Evolutionary conservation across 2,329 filamentous ascomycete genomes (phyloP).

Genomic region (Monosporascus cannonballus): DNA sequence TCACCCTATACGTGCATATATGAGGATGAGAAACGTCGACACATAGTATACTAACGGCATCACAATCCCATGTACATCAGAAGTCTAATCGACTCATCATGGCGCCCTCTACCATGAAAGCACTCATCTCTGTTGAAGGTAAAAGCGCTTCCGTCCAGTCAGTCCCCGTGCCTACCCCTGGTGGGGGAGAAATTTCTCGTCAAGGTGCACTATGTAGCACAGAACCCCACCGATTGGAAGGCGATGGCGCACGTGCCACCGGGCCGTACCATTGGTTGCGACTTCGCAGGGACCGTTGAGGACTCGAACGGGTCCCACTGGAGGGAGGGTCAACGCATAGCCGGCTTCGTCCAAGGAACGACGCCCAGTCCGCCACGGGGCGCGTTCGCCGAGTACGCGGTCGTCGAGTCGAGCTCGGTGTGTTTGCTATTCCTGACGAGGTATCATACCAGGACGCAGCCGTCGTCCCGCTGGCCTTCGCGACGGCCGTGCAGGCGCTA

Average conservation of each 20-base stretch:
- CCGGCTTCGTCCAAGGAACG: conserved; percentile 26
- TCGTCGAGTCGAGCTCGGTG: conserved; percentile 21
- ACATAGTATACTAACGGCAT: too few species aligned
- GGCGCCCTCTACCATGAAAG: conserved; percentile 23
- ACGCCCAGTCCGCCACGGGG: conserved; percentile 19
- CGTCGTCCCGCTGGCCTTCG: conserved; percentile 31
- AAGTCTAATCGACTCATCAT: background rate
- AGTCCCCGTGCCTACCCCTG: conserved; percentile 21
- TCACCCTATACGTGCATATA: too few species aligned
- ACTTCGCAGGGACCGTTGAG: conserved; percentile 28
- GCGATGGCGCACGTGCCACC: conserved; percentile 8
- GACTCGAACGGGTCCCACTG: conserved; percentile 24
- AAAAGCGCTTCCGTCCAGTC: conserved; percentile 25
- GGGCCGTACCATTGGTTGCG: conserved; percentile 26
- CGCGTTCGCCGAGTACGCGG: conserved; percentile 24
- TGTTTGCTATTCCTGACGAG: conserved; percentile 22
- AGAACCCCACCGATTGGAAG: conserved; percentile 32
- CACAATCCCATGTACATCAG: too few species aligned
- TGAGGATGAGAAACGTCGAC: too few species aligned
- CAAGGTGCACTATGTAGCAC: conserved; percentile 24
- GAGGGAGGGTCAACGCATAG: conserved; percentile 25
- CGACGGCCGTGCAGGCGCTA: conserved; percentile 34
- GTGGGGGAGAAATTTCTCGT: conserved; percentile 28
- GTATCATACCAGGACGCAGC: conserved; percentile 22
- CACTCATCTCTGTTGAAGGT: conserved; percentile 29